Evolutionary conservation across 2,329 filamentous ascomycete species (phyloP).

Genomic region (Podosphaera fusca): DNA sequence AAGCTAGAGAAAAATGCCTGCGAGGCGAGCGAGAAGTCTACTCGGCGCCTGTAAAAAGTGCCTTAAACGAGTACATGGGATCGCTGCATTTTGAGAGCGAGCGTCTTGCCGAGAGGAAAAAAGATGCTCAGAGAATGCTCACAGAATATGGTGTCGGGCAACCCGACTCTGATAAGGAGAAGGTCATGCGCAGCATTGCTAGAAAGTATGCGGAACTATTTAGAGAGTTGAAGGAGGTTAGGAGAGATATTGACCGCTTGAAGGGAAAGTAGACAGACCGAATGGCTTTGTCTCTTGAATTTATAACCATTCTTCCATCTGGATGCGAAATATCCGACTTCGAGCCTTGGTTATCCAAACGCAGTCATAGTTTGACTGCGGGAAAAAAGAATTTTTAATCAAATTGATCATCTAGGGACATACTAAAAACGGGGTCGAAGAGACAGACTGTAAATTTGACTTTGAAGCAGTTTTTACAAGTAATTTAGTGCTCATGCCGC

Average conservation of each 20-base stretch:
- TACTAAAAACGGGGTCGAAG: too few relatives aligned
- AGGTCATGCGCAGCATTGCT: conserved; percentile 15
- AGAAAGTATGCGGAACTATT: conserved; percentile 14
- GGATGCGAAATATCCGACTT: too few relatives aligned
- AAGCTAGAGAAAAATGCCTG: conserved; percentile 6
- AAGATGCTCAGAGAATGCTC: conserved; percentile 10
- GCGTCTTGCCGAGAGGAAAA: conserved; percentile 11
- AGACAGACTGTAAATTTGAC: too few relatives aligned
- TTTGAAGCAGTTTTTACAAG: too few relatives aligned
- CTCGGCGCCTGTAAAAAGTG: conserved; percentile 10
- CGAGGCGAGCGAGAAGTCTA: conserved; percentile 13
- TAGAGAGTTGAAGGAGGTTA: conserved; percentile 13
- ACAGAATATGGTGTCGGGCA: conserved; percentile 14
- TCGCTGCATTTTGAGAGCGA: conserved; percentile 12
- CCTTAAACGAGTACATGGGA: conserved; percentile 11
- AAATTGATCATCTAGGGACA: too few relatives aligned
- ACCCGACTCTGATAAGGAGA: conserved; percentile 11
- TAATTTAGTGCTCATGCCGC: too few relatives aligned
- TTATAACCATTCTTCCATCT: too few relatives aligned
- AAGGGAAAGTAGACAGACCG: not conserved
- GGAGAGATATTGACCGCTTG: conserved; percentile 15
- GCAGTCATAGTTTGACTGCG: too few relatives aligned
- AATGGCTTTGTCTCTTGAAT: too few relatives aligned
- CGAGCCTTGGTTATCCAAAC: too few relatives aligned
- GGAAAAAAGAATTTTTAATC: too few relatives aligned